Evolutionary conservation across 352 stramenopile species (phyloP).

Genomic region (Globisporangium orthogonon): DNA sequence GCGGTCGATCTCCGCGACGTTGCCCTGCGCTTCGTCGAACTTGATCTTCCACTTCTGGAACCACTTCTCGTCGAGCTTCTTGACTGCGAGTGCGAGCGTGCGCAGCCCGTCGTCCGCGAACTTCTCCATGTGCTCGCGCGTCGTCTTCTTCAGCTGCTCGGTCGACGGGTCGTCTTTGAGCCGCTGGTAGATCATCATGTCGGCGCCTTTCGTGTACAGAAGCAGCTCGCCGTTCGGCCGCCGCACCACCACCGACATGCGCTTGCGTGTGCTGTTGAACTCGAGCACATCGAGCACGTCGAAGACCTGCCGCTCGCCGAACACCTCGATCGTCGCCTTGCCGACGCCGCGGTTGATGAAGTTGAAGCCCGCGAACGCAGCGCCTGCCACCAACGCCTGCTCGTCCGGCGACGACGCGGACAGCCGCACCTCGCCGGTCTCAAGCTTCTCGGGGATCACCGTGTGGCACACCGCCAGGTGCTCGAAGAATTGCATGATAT

Average conservation of each 20-base stretch:
- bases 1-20: constrained; percentile 58
- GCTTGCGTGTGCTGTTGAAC: constrained; percentile 76
- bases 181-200: constrained; percentile 70
- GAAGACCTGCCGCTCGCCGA: constrained; percentile 46
- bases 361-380: constrained; percentile 70
- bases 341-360: too few species aligned
- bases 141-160: constrained; percentile 33
- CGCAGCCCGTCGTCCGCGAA: constrained; percentile 83
- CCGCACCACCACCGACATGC: constrained; percentile 80
- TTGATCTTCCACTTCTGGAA: constrained; percentile 22
- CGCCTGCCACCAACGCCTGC: constrained; percentile 84
- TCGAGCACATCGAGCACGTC: constrained; percentile 61
- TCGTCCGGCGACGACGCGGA: constrained; percentile 92
- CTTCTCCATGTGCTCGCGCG: constrained; percentile 70
- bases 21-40: constrained; percentile 24
- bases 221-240: constrained; percentile 47
- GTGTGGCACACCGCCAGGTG: constrained; percentile 85
- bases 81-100: constrained; percentile 75
- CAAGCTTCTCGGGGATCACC: constrained; percentile 67
- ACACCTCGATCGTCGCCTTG: too few species aligned
- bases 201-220: constrained; percentile 82
- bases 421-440: constrained; percentile 49
- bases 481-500: too few species aligned
- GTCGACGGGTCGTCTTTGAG: constrained; percentile 55
- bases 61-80: constrained; percentile 40